phyloP scores from a whole-genome alignment of 208 protist genomes.

The Trypanosoma congolense region DNA sequence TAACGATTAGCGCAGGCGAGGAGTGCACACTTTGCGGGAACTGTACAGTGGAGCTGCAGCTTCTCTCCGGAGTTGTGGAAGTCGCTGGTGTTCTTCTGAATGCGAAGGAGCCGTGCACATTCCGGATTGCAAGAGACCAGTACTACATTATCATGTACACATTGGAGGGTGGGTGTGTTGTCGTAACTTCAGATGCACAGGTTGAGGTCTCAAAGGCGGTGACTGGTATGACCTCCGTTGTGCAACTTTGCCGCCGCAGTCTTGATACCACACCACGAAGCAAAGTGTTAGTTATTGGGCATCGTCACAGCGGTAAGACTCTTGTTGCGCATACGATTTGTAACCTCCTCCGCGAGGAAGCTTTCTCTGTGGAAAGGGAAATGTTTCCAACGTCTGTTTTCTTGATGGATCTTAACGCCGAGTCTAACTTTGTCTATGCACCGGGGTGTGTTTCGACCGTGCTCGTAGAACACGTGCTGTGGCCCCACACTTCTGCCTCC shows the following conservation, averaged over 20 bases:
- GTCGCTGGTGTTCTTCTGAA: constrained; percentile 64
- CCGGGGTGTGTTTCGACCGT: constrained; percentile 56
- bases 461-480: constrained; percentile 25
- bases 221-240: constrained; percentile 36
- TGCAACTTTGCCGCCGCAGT: constrained; percentile 55
- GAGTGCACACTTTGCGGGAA: constrained; percentile 59
- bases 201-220: constrained; percentile 33
- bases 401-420: constrained; percentile 67
- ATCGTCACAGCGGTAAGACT: constrained; percentile 48
- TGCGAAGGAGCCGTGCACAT: constrained; percentile 39
- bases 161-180: constrained; percentile 61
- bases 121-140: constrained; percentile 33
- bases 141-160: constrained; percentile 55
- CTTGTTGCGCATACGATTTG: constrained; percentile 66
- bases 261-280: constrained; percentile 24
- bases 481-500: constrained; percentile 38
- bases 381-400: constrained; percentile 10
- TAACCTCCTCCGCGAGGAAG: constrained; percentile 47
- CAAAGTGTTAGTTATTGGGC: constrained; percentile 69
- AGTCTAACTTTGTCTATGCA: constrained; percentile 63
- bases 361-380: constrained; percentile 20
- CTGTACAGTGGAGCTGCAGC: constrained; percentile 37
- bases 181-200: constrained; percentile 31
- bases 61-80: constrained; percentile 66
- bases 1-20: constrained; percentile 71